These are phyloP conservation scores for Trebouxia sp. DNA, from an alignment of 139 green algal genomes.

Conservation along the genomic window DNA sequence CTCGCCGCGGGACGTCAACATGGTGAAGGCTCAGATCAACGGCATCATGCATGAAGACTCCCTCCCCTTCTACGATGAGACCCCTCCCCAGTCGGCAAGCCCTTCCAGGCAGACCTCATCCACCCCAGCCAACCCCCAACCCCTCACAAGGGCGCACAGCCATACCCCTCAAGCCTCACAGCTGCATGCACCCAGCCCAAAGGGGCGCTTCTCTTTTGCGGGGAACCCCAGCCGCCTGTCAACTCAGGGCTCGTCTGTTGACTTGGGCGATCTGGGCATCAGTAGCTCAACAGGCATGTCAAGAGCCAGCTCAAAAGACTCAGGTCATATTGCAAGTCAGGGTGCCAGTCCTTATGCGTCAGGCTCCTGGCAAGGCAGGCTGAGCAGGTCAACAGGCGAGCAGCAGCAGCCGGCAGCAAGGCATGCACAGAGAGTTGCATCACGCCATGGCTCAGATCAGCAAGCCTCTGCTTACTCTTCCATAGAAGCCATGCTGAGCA, in stretches of 20 bases:
- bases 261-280: neutral
- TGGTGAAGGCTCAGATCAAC: constrained; percentile 14
- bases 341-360: neutral
- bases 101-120: neutral
- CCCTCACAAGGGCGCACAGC: neutral
- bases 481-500: constrained; percentile 12
- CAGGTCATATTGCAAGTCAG: neutral
- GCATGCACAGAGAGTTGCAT: too few relatives aligned
- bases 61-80: neutral
- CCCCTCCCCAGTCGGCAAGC: neutral
- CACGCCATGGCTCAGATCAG: neutral
- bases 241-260: neutral
- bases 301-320: constrained; percentile 8
- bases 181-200: neutral
- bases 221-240: neutral
- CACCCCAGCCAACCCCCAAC: too few relatives aligned
- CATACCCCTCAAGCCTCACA: neutral
- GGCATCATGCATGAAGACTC: constrained; percentile 24
- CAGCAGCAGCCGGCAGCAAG: neutral
- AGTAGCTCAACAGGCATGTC: constrained; percentile 16
- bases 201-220: neutral
- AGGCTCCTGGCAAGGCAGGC: constrained; percentile 17
- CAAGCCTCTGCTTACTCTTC: neutral
- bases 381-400: neutral
- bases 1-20: neutral